A percentile compares a stretch with the other conserved stretches of the same genome.
Conservation (phyloP, 495 filamentous ascomycete species). For the Xeromyces bisporus region DNA sequence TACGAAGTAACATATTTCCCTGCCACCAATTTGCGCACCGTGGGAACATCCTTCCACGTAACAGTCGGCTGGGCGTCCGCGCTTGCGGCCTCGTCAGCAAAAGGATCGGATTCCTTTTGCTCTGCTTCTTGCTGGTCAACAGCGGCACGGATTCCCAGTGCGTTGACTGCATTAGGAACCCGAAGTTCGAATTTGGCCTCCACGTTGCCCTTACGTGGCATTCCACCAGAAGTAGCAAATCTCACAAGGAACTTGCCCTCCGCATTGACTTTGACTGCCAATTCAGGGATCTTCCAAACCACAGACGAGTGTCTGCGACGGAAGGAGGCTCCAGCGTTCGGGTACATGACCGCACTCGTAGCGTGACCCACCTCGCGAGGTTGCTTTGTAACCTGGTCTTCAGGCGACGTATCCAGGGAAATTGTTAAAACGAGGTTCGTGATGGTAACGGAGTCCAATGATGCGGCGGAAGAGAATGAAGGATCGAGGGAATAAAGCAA, state of each 20-base stretch:
- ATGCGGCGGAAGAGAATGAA: slow-evolving; percentile 29
- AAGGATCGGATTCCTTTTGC: slow-evolving; percentile 40
- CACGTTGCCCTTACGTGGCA: slow-evolving; percentile 57
- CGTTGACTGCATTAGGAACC: slow-evolving; percentile 35
- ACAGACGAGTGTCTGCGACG: slow-evolving; percentile 74
- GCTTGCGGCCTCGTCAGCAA: slow-evolving; percentile 42
- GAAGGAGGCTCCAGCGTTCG: slow-evolving; percentile 43
- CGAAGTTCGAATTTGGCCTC: slow-evolving; percentile 70
- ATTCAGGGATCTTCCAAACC: slow-evolving; percentile 77
- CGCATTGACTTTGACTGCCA: slow-evolving; percentile 36
- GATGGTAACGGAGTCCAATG: slow-evolving; percentile 39
- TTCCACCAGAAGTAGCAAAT: slow-evolving; percentile 56
- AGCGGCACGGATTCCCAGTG: slow-evolving; percentile 41
- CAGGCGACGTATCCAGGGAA: slow-evolving; percentile 43
- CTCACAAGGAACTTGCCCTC: slow-evolving; percentile 62
- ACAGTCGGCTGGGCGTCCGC: slow-evolving; percentile 15
- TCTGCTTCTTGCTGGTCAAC: slow-evolving; percentile 7
- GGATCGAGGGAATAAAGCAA: slow-evolving; percentile 80
- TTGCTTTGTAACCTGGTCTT: slow-evolving; percentile 27
- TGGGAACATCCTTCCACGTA: slow-evolving; percentile 57
- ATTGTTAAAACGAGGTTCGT: slow-evolving; percentile 71
- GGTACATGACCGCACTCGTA: slow-evolving; percentile 29
- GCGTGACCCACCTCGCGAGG: slow-evolving; percentile 26
- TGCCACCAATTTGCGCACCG: slow-evolving; percentile 54
- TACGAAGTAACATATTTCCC: slow-evolving; percentile 50